phyloP scores from a whole-genome alignment of 2,329 filamentous ascomycete genomes.

The Aspergillus tanneri region DNA sequence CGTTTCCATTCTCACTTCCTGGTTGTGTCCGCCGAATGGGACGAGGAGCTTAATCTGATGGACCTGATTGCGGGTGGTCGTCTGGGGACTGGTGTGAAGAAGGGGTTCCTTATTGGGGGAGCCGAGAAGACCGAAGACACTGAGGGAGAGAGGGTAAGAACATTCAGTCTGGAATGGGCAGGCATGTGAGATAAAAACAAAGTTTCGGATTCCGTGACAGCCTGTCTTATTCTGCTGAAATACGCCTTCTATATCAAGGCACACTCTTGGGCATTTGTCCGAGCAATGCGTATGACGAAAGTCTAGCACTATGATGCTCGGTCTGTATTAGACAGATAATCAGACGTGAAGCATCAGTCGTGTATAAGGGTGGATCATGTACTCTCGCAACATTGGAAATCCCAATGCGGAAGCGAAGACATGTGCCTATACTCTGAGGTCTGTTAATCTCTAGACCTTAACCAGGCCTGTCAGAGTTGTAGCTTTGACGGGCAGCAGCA shows the following conservation, averaged over 20 bases:
- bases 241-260: neutral
- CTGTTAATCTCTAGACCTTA: too few species aligned
- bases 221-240: too few species aligned
- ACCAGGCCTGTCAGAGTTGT: too few species aligned
- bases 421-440: too few species aligned
- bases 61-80: constrained; percentile 84
- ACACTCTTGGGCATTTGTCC: too few species aligned
- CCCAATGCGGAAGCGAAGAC: too few species aligned
- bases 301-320: too few species aligned
- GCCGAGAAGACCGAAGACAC: constrained; percentile 46
- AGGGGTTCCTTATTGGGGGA: constrained; percentile 84
- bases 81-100: constrained; percentile 92
- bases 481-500: too few species aligned
- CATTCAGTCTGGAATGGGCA: constrained; percentile 90
- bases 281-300: too few species aligned
- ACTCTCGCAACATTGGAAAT: neutral
- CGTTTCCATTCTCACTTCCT: constrained; percentile 96
- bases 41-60: constrained; percentile 79
- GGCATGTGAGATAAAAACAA: constrained; percentile 65
- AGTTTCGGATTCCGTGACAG: neutral
- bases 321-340: neutral
- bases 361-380: neutral
- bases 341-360: neutral
- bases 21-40: constrained; percentile 79
- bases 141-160: constrained; percentile 52